Base-by-base conservation (phyloP, 2,329 filamentous ascomycete genomes). In the Ophiosphaerella narmari region DNA sequence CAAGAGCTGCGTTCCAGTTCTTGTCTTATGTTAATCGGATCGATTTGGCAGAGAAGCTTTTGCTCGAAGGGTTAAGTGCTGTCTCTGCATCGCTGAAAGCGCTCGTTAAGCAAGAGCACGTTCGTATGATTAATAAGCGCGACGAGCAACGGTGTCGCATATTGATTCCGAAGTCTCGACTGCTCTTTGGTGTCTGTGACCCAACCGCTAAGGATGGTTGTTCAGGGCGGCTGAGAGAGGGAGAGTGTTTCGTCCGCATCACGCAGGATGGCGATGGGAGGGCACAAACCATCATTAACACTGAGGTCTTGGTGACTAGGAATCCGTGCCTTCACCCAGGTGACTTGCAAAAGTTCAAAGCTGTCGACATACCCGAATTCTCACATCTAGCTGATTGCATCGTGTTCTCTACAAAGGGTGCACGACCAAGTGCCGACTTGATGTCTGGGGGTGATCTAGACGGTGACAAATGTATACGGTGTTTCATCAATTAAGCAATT, bases 401-500 rank as follows among this genome's bases (percentile, higher is more conserved):
- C 36, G 72, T 77, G 8, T 77, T 76, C 49, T 59, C 75, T 4
- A 71, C 68, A 2, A 48, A 58, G 42, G 75, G 75, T 7, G 66
- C 59, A 21, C 54, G 75, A 36, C 73, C 74, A 6, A 68, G 67
- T 7, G 73, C 74, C 5, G 75, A 77, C 53, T 55, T 76, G 43
- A 76, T 76, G 74, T 77, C 74, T 14, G 74, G 75, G 1, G 74
- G 75, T 12, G 75, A 77, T 59, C 56, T 77, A 3, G 74, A 77
- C 44, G 74, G 75, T 5, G 74, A 77, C 54, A 73, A 60, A 24
- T 77, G 74, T 74, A 61, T 59, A 69, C 57, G 18, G 18, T 21
- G 3, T 21, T 21, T 5, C 18, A 9, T 16, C 33, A 26, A 33
- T 12, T 39, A 8, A 7, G 23, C 6, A 21, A 24, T 13, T 9